phyloP scores from a whole-genome alignment of 2,329 filamentous ascomycete species.

The Harringtonia lauricola region DNA sequence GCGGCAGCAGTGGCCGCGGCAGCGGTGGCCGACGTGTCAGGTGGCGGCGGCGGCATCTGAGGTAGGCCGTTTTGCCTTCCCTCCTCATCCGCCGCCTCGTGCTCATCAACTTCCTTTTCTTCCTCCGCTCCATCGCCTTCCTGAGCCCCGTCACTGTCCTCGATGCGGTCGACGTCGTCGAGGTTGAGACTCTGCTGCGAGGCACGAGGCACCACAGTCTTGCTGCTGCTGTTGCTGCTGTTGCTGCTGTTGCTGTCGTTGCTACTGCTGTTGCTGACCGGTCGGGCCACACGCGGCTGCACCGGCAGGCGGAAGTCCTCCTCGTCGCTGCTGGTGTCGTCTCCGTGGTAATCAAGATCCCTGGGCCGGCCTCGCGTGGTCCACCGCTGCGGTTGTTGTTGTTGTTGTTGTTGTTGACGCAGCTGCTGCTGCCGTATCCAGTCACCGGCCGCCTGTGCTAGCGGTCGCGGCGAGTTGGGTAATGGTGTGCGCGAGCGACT shows the following conservation, averaged over 20 bases:
- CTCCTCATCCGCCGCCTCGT: not conserved
- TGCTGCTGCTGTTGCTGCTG: not conserved
- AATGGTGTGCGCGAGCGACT: conserved; percentile 1
- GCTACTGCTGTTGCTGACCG: too few relatives aligned
- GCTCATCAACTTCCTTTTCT: not conserved
- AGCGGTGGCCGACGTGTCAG: not conserved
- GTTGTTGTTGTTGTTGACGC: not conserved
- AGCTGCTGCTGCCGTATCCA: conserved; percentile 7
- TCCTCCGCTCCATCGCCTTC: conserved; percentile 1
- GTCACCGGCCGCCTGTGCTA: not conserved
- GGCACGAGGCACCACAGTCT: not conserved
- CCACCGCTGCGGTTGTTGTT: conserved; percentile 1
- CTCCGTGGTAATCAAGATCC: not conserved
- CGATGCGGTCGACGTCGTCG: conserved; percentile 3
- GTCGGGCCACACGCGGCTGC: too few relatives aligned
- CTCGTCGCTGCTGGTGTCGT: not conserved
- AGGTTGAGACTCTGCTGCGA: not conserved
- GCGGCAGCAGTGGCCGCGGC: not conserved
- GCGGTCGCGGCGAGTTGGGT: conserved; percentile 13
- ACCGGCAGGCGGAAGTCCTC: not conserved
- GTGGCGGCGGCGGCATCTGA: too few relatives aligned
- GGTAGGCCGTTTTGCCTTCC: not conserved
- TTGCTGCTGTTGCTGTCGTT: not conserved
- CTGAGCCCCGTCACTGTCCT: conserved; percentile 11
- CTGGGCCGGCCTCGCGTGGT: too few relatives aligned